Evolutionary conservation across 208 protist species (phyloP), one percentile per base, ranked within the genome.

Genomic region (Trypanosoma mega): DNA sequence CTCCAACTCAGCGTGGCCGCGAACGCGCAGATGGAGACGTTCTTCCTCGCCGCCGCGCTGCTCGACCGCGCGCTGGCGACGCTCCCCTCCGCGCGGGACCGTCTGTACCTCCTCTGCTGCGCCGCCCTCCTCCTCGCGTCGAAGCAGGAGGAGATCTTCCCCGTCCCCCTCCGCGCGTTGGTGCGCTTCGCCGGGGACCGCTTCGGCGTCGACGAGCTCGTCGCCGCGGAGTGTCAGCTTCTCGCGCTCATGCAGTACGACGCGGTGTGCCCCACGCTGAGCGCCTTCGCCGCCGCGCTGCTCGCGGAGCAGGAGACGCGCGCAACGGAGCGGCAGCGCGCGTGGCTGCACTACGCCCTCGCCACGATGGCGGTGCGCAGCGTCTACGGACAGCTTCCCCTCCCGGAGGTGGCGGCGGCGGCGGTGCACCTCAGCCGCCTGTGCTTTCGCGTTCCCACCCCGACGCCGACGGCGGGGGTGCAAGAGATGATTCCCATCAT

Each of bases 141-240:
- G 31, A 99, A 99, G 87, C 98, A 94, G 73, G 98, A 99, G 65
- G 98, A 99, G 71, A 98, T 98, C 56, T 98, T 96, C 78, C 63
- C 85, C 1, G 84, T 93, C n/a, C 63, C 85, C 24, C 63, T 98
- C 4, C 62, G 77, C 4, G 82, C 96, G 21, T 94, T 98, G 34
- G 80, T 98, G 16, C 85, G 97, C 31, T 93, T 96, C 20, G 76
- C 82, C 3, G 93, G 93, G 50, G 87, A 97, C 37, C 90, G 92
- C 9, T 98, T 98, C 55, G 83, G 74, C 0, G 46, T 74, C 24
- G 75, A 76, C 2, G 65, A 77, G n/a, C 55, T 96, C 9, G 51
- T 82, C 33, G 29, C 57, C 3, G 71, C 75, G 3, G 86, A 92
- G 61, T 60, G 74, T 54, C 53, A 68, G 21, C 57, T 94, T 2